phyloP scores from a whole-genome alignment of 176 grass and related monocot species.

The Cenchrus purpureus region DNA sequence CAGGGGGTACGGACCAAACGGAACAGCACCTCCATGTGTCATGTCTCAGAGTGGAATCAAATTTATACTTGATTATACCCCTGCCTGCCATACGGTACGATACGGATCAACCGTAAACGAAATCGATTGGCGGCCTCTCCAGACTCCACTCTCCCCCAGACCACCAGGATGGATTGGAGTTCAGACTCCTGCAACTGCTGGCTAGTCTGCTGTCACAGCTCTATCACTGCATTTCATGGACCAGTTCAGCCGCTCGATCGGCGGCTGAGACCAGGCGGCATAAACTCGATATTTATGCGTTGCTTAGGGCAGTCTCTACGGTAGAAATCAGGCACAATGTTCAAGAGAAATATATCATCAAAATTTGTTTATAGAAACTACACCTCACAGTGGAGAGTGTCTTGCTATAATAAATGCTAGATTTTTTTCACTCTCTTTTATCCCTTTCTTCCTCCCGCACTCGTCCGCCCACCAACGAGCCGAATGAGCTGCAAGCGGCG shows the following conservation, averaged over 20 bases:
- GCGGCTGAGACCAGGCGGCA: slow-evolving; percentile 17
- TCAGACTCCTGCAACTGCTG: not conserved
- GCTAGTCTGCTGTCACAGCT: not conserved
- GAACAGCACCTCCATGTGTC: slow-evolving; percentile 14
- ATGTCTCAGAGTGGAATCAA: not conserved
- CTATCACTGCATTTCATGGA: not conserved
- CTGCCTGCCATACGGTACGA: not conserved
- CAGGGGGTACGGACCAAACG: not conserved
- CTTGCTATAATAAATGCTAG: too few species aligned
- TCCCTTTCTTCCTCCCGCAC: too few species aligned
- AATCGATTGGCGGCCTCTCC: too few species aligned
- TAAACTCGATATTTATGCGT: slow-evolving; percentile 27
- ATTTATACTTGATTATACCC: not conserved
- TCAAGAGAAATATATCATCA: too few species aligned
- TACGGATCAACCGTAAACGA: not conserved
- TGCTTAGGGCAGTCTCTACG: too few species aligned
- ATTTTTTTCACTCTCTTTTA: too few species aligned
- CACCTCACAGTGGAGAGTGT: too few species aligned
- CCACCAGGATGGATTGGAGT: not conserved
- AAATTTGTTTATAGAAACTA: too few species aligned
- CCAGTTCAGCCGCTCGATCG: not conserved
- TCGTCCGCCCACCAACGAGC: too few species aligned
- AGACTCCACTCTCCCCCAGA: not conserved
- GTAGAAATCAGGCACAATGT: too few species aligned
- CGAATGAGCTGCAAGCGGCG: too few species aligned